Conservation (phyloP, 1,139 yeast species). For the Geotrichum europaeum region DNA sequence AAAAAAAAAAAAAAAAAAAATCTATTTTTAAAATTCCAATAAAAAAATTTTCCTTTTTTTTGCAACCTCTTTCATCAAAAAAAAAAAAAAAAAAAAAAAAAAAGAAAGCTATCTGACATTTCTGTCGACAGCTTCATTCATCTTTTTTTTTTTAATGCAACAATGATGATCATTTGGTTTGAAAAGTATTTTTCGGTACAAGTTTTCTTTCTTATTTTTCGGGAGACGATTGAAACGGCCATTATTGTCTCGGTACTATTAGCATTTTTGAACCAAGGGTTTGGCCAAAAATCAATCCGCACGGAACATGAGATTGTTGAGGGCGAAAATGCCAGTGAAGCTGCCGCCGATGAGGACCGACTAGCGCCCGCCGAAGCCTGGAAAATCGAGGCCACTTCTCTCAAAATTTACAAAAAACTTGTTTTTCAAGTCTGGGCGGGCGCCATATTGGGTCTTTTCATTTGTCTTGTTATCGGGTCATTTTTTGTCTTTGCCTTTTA, state of each 20-base stretch:
- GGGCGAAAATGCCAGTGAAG: background rate
- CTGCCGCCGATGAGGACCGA: background rate
- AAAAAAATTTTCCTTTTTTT: background rate
- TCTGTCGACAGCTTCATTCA: too few species aligned
- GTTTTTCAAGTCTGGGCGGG: constrained; percentile 81
- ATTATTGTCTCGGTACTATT: constrained; percentile 78
- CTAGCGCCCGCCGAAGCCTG: background rate
- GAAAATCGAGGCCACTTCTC: background rate
- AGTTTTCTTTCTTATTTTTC: constrained; percentile 79
- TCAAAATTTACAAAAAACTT: constrained; percentile 31
- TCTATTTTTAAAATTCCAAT: background rate
- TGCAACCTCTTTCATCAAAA: background rate
- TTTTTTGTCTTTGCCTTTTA: constrained; percentile 72
- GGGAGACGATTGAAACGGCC: constrained; percentile 87
- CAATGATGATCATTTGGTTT: constrained; percentile 2
- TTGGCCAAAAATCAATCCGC: constrained; percentile 21
- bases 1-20: constrained; percentile 2
- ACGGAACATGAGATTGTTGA: constrained; percentile 8
- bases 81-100: background rate
- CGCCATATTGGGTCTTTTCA: constrained; percentile 59
- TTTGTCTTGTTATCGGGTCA: constrained; percentile 71
- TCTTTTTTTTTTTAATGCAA: too few species aligned
- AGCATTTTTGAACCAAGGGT: constrained; percentile 69
- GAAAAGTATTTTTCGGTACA: constrained; percentile 62
- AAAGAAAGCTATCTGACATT: background rate